A percentile compares a stretch with the other conserved stretches of the same genome.
phyloP scores from a whole-genome alignment of 345 rosid species.

The Boechera divaricarpa region DNA sequence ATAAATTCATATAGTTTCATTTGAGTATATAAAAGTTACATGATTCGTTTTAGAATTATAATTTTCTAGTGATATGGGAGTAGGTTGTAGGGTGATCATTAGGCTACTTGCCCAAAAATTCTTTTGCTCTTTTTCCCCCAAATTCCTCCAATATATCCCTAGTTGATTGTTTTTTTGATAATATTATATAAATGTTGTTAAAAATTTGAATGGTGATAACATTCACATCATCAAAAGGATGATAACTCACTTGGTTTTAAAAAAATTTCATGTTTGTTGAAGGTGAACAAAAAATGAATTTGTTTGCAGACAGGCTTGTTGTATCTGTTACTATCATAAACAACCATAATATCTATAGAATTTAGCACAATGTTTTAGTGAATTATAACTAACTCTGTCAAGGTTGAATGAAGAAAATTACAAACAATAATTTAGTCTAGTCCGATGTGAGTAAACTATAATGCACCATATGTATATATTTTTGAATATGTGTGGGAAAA shows the following conservation, averaged over 20 bases:
- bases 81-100: not conserved
- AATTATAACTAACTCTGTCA: not conserved
- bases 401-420: not conserved
- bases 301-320: too few relatives aligned
- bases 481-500: not conserved
- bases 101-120: not conserved
- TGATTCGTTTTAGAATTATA: not conserved
- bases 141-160: too few relatives aligned
- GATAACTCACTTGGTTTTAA: too few relatives aligned
- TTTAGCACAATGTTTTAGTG: not conserved
- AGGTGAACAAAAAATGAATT: too few relatives aligned
- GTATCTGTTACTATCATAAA: too few relatives aligned
- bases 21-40: not conserved
- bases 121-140: not conserved
- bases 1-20: not conserved
- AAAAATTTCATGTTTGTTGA: too few relatives aligned
- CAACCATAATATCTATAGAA: too few relatives aligned
- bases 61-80: not conserved
- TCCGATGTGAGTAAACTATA: not conserved
- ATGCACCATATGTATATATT: not conserved
- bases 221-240: too few relatives aligned
- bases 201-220: not conserved
- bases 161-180: too few relatives aligned
- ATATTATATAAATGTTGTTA: not conserved
- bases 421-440: not conserved